These are phyloP conservation scores for Boechera stricta DNA, from an alignment of 345 rosid species.

Conservation along the genomic window DNA sequence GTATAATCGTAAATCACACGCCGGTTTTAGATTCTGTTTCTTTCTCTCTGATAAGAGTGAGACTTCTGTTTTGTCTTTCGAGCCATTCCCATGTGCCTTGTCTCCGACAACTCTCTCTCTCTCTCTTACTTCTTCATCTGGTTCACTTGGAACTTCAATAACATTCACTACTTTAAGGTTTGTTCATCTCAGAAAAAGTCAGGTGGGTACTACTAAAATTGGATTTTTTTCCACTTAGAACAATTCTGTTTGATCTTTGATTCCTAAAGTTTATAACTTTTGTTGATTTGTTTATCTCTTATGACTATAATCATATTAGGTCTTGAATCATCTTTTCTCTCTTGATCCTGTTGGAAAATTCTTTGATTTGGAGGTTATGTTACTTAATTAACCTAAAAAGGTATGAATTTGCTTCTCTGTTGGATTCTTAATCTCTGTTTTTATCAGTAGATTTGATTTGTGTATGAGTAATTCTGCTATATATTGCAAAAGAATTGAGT, in stretches of 20 bases:
- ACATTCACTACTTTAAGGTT: constrained; percentile 28
- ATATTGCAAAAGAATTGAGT: not conserved
- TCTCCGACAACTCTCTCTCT: constrained; percentile 36
- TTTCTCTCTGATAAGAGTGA: constrained; percentile 23
- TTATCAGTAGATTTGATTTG: constrained; percentile 8
- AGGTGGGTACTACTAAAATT: constrained; percentile 39
- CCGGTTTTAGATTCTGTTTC: constrained; percentile 28
- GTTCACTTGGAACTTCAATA: constrained; percentile 40
- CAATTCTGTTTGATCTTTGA: constrained; percentile 23
- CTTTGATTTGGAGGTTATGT: constrained; percentile 13
- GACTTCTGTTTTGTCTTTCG: constrained; percentile 29
- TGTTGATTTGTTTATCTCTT: not conserved
- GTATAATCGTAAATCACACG: constrained; percentile 41
- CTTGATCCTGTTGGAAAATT: constrained; percentile 25
- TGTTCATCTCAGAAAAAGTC: constrained; percentile 27
- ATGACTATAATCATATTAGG: constrained; percentile 8
- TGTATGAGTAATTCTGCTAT: not conserved
- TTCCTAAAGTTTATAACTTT: not conserved
- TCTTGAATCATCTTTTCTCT: not conserved
- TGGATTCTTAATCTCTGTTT: constrained; percentile 8
- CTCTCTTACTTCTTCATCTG: constrained; percentile 34
- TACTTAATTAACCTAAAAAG: constrained; percentile 15
- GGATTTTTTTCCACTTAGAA: constrained; percentile 11
- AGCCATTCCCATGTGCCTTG: constrained; percentile 42
- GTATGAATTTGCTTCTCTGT: constrained; percentile 10